Evolutionary conservation across 352 stramenopile genomes (phyloP).

Genomic region (Pythium angustatum): DNA sequence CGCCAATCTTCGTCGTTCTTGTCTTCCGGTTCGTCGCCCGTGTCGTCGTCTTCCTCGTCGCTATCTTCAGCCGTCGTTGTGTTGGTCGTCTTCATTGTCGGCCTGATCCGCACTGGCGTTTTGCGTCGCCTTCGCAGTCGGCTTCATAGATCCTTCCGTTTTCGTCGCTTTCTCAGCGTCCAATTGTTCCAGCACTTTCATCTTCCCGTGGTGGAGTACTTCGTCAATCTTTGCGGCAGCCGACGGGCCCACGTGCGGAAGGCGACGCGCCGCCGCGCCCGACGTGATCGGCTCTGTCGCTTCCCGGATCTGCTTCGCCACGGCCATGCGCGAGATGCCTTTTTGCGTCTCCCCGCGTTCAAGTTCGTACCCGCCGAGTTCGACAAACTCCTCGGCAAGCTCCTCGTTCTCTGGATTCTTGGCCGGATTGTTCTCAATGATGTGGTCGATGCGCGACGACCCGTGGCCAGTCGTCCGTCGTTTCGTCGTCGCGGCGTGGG

Average conservation of each 20-base stretch:
- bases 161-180: constrained; percentile 9
- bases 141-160: background rate
- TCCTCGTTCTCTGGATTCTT: constrained; percentile 41
- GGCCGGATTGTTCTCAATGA: constrained; percentile 41
- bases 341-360: constrained; percentile 38
- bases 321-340: constrained; percentile 42
- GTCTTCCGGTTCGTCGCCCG: background rate
- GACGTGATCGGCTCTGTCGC: constrained; percentile 33
- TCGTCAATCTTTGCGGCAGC: constrained; percentile 45
- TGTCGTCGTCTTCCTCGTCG: constrained; percentile 1
- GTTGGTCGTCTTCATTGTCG: constrained; percentile 2
- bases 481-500: background rate
- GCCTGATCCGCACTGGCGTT: background rate
- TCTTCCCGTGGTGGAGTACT: constrained; percentile 37
- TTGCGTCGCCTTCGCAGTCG: background rate
- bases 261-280: constrained; percentile 25
- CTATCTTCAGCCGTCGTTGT: constrained; percentile 2
- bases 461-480: background rate
- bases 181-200: constrained; percentile 33
- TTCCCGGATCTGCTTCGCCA: constrained; percentile 44
- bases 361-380: constrained; percentile 38
- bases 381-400: constrained; percentile 47
- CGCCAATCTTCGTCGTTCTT: constrained; percentile 9
- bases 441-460: constrained; percentile 26
- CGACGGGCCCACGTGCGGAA: constrained; percentile 36